Percentiles rank a stretch among this genome's conserved stretches.
Conservation (phyloP, 768 basidiomycete species). For the Leccinum broughii region DNA sequence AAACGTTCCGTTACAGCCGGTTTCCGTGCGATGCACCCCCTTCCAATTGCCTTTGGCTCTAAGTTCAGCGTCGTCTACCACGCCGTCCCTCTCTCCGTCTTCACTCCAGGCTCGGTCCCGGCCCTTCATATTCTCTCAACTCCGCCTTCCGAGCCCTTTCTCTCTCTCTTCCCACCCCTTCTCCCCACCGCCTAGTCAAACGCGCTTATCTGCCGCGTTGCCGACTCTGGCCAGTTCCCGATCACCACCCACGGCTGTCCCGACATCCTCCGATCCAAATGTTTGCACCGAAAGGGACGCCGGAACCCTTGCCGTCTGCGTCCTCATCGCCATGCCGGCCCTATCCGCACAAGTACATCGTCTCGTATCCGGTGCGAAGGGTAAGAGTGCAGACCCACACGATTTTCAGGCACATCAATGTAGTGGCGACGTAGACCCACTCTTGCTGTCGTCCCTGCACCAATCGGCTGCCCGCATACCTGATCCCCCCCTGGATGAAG, state of each 20-base stretch:
- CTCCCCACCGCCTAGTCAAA: background rate
- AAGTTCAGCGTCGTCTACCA: background rate
- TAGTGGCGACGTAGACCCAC: constrained; percentile 2
- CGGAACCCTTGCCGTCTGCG: constrained; percentile 12
- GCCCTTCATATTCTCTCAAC: constrained; percentile 7
- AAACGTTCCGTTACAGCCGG: constrained; percentile 14
- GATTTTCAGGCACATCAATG: constrained; percentile 7
- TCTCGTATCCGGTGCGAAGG: constrained; percentile 11
- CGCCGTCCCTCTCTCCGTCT: background rate
- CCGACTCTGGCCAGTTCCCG: background rate
- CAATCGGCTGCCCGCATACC: background rate
- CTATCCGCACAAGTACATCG: constrained; percentile 4
- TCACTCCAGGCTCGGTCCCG: background rate
- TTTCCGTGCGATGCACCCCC: constrained; percentile 15
- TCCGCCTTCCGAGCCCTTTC: constrained; percentile 10
- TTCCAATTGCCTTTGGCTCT: background rate
- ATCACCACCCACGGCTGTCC: background rate
- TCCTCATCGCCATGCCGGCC: constrained; percentile 28
- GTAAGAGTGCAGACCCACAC: constrained; percentile 14
- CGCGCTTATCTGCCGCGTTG: background rate
- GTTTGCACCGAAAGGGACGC: background rate
- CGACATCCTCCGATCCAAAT: background rate
- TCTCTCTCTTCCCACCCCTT: background rate
- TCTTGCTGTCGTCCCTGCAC: background rate
- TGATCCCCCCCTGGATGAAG: background rate